phyloP scores from a whole-genome alignment of 257 asterid genomes.

The Przewalskia tangutica region DNA sequence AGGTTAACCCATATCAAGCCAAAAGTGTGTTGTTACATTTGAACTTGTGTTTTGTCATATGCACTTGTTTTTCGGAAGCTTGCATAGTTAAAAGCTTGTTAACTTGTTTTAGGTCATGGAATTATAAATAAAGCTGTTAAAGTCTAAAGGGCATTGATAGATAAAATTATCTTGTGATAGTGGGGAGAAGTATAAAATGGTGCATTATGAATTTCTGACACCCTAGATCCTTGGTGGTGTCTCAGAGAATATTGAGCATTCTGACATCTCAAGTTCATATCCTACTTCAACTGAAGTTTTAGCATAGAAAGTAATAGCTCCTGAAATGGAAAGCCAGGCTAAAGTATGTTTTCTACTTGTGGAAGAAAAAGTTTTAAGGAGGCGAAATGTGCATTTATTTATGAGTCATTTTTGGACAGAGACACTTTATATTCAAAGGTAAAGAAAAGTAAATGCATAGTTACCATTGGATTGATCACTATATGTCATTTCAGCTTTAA shows the following conservation, averaged over 20 bases:
- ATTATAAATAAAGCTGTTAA: neutral
- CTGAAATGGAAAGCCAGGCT: neutral
- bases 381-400: neutral
- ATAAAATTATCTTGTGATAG: neutral
- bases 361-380: neutral
- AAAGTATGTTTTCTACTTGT: neutral
- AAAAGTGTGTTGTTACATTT: neutral
- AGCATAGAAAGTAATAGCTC: neutral
- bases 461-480: neutral
- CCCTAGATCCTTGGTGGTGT: neutral
- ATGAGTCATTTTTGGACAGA: neutral
- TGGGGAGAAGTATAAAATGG: neutral
- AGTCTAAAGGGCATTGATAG: neutral
- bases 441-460: neutral
- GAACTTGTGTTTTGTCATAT: neutral
- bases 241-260: neutral
- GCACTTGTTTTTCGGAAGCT: no score
- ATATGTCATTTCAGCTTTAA: neutral
- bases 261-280: neutral
- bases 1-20: neutral
- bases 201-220: neutral
- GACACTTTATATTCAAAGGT: neutral
- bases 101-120: neutral
- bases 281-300: neutral
- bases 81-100: neutral